Conservation (phyloP, 129 eudicot genomes). For the Pittosporum tobira region DNA sequence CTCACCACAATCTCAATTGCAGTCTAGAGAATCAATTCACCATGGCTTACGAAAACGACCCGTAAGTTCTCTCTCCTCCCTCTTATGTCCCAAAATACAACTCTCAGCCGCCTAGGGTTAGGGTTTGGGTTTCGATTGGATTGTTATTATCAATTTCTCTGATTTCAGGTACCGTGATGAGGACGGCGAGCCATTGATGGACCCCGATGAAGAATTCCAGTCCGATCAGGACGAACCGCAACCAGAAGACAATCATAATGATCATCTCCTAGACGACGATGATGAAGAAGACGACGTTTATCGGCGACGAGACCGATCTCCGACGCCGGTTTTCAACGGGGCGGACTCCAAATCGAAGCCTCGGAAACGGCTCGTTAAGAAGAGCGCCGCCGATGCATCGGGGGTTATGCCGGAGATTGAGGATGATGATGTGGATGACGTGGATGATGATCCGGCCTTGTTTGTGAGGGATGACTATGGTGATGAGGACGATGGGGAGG, state of each 20-base stretch:
- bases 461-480: slow-evolving; percentile 45
- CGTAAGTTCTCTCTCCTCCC: slow-evolving; percentile 32
- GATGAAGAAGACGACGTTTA: slow-evolving; percentile 37
- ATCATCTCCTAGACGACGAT: slow-evolving; percentile 32
- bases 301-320: slow-evolving; percentile 34
- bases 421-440: slow-evolving; percentile 30
- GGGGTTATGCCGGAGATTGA: slow-evolving; percentile 29
- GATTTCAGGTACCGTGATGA: slow-evolving; percentile 61
- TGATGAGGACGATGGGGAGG: slow-evolving; percentile 23
- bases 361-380: slow-evolving; percentile 65
- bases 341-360: slow-evolving; percentile 46
- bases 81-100: not conserved
- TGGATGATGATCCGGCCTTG: slow-evolving; percentile 31
- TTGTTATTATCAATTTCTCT: not conserved
- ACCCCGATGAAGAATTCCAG: slow-evolving; percentile 35
- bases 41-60: slow-evolving; percentile 68
- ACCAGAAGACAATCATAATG: no score
- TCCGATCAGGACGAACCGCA: slow-evolving; percentile 41
- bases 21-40: not conserved
- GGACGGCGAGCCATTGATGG: slow-evolving; percentile 80
- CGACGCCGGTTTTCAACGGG: slow-evolving; percentile 46
- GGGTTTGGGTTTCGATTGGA: slow-evolving; percentile 24
- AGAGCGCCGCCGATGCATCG: slow-evolving; percentile 29
- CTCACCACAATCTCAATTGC: not conserved
- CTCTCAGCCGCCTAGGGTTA: no score